Evolutionary conservation across 1,284 basidiomycete species (phyloP).

Genomic region (Ganoderma sinense): DNA sequence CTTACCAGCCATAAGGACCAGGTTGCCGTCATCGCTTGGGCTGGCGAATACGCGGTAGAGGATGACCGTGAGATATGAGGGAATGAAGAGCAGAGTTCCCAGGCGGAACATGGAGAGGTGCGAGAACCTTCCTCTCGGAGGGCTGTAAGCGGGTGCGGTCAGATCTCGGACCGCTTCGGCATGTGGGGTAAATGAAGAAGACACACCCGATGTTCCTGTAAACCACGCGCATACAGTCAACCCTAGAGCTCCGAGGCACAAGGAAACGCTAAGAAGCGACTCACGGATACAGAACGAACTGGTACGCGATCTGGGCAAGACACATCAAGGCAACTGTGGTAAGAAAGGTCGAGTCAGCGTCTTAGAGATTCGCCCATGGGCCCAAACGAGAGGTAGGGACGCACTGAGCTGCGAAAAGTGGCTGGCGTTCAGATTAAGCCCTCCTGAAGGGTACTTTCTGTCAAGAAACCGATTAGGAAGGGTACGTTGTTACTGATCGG

Average conservation of each 20-base stretch:
- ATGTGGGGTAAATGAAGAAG: not conserved
- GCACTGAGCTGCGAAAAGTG: conserved; percentile 85
- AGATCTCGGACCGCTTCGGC: not conserved
- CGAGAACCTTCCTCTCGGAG: conserved; percentile 82
- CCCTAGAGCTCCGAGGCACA: not conserved
- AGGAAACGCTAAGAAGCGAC: conserved; percentile 30
- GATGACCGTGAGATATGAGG: conserved; percentile 77
- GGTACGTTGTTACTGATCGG: not conserved
- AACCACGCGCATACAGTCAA: not conserved
- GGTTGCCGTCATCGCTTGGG: conserved; percentile 64
- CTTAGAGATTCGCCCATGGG: not conserved
- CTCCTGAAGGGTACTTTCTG: conserved; percentile 76
- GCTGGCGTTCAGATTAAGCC: conserved; percentile 78
- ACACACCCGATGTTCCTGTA: conserved; percentile 32
- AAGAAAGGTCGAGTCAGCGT: not conserved
- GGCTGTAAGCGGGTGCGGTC: conserved; percentile 41
- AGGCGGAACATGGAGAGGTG: conserved; percentile 87
- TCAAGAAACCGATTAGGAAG: not conserved
- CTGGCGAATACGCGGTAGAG: conserved; percentile 75
- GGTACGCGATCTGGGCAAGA: conserved; percentile 82
- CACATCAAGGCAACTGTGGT: conserved; percentile 81
- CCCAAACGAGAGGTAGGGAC: conserved; percentile 31
- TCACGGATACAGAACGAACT: conserved; percentile 85
- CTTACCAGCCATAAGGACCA: conserved; percentile 76
- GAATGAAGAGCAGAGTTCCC: conserved; percentile 79